Evolutionary conservation across 495 filamentous ascomycete genomes (phyloP), one percentile per base, ranked within the genome.

Genomic region (Terfezia claveryi): DNA sequence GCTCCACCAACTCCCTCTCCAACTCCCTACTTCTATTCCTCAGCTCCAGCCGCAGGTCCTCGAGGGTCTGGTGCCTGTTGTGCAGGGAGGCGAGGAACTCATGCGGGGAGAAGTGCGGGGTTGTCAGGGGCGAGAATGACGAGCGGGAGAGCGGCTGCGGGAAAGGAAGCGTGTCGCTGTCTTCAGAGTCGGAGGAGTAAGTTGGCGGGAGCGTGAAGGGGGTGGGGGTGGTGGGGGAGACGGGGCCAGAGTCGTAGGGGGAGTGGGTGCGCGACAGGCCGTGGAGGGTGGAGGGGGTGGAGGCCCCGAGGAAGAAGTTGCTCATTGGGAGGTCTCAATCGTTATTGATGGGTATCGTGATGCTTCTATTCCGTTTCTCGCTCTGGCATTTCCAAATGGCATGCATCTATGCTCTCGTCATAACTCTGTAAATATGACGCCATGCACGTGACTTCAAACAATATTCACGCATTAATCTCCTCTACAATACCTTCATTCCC

Each of bases 41-140:
- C 4, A 99, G 73, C 60, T 99, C 92, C 32, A 79, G 67, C 14
- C 88, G 83, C 16, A 99, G 73, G 67, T 99, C 92, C 66, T 94
- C 89, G 51, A 99, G 83, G 2, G 86, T 94, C 65, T 98, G 91
- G 64, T 95, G 88, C 1, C 91, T 81, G 63, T 87, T 81, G 36
- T 74, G 80, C 50, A 95, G 73, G 5, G 81, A 80, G 7, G 85
- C 84, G 38, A 99, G 80, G 70, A 92, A 99, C 0, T 71, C 69
- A 7, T 81, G 76, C 16, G 92, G 83, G 58, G 82, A 76, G 70
- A 99, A 99, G 58, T 79, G 68, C 1, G 81, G 55, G 44, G 52
- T 41, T 36, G 56, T 52, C 38, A 55, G 41, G 2, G 51, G 17
- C 8, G 56, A 60, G 58, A 66, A 66, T 20, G 59, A 57, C 12